phyloP scores from a whole-genome alignment of 2,329 filamentous ascomycete species.

The Pseudogymnoascus sp. region DNA sequence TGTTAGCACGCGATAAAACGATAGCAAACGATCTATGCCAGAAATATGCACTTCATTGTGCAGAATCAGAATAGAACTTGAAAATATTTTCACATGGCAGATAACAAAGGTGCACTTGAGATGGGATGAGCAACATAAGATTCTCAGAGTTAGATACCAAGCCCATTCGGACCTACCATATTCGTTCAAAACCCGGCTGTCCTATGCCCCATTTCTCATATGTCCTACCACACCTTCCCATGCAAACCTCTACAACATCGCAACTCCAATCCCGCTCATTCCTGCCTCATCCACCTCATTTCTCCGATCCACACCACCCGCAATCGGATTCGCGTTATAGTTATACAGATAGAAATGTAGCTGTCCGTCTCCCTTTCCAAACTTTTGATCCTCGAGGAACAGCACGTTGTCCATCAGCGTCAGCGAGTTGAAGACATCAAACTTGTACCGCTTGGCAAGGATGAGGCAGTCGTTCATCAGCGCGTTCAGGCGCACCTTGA shows the following conservation, averaged over 20 bases:
- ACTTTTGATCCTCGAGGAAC: constrained; percentile 90
- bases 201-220: too few relatives aligned
- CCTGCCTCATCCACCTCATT: constrained; percentile 70
- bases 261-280: constrained; percentile 81
- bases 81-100: too few relatives aligned
- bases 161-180: too few relatives aligned
- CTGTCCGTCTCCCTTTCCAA: constrained; percentile 87
- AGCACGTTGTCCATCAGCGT: constrained; percentile 89
- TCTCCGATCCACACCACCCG: constrained; percentile 72
- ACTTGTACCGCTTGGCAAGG: constrained; percentile 72
- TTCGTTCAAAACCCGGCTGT: too few relatives aligned
- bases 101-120: too few relatives aligned
- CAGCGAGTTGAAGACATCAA: constrained; percentile 95
- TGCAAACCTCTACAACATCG: constrained; percentile 54
- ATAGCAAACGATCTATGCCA: too few relatives aligned
- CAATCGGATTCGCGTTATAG: constrained; percentile 79
- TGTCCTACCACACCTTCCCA: neutral
- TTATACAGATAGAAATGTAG: constrained; percentile 98
- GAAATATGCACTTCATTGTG: too few relatives aligned
- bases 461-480: constrained; percentile 81
- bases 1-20: too few relatives aligned
- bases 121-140: too few relatives aligned
- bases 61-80: too few relatives aligned
- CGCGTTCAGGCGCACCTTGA: constrained; percentile 73
- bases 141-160: too few relatives aligned